phyloP scores from a whole-genome alignment of 768 basidiomycete genomes.

The Auriscalpium microsporum region DNA sequence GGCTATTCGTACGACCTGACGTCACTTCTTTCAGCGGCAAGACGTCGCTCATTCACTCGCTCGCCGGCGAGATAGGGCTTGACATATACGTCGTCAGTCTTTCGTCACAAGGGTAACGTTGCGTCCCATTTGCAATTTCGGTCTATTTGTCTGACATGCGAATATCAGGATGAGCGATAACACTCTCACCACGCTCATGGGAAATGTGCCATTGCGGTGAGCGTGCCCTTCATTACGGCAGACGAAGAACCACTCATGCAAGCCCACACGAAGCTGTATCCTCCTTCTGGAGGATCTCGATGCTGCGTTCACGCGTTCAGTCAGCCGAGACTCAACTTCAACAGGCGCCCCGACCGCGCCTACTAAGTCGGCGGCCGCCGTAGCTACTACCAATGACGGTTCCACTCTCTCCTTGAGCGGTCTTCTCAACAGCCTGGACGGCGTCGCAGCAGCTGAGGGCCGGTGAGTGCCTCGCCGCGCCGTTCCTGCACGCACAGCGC shows the following conservation, averaged over 20 bases:
- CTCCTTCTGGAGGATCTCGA: constrained; percentile 91
- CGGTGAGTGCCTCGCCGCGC: constrained; percentile 41
- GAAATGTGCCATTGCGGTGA: constrained; percentile 75
- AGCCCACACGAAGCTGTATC: constrained; percentile 55
- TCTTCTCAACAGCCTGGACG: constrained; percentile 77
- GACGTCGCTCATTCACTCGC: constrained; percentile 77
- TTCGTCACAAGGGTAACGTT: constrained; percentile 67
- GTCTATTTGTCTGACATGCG: constrained; percentile 7
- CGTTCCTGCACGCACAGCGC: constrained; percentile 2
- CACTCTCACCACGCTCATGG: constrained; percentile 80
- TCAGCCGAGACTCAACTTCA: constrained; percentile 72
- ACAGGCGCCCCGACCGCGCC: constrained; percentile 59
- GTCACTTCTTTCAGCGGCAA: constrained; percentile 50
- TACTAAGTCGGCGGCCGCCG: constrained; percentile 28
- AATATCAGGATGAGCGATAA: constrained; percentile 77
- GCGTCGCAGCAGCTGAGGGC: constrained; percentile 79
- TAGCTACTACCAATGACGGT: constrained; percentile 42
- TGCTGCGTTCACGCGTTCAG: constrained; percentile 82
- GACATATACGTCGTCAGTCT: constrained; percentile 90
- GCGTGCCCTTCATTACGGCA: constrained; percentile 17
- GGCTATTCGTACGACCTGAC: constrained; percentile 6
- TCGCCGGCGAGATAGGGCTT: constrained; percentile 76
- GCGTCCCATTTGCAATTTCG: constrained; percentile 18
- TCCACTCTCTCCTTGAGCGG: constrained; percentile 82
- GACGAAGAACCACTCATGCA: background rate